A percentile compares a stretch with the other conserved stretches of the same genome.
These are phyloP conservation scores for Trichosporon sp. DNA, from an alignment of 1,284 basidiomycete genomes.

Conservation along the genomic window DNA sequence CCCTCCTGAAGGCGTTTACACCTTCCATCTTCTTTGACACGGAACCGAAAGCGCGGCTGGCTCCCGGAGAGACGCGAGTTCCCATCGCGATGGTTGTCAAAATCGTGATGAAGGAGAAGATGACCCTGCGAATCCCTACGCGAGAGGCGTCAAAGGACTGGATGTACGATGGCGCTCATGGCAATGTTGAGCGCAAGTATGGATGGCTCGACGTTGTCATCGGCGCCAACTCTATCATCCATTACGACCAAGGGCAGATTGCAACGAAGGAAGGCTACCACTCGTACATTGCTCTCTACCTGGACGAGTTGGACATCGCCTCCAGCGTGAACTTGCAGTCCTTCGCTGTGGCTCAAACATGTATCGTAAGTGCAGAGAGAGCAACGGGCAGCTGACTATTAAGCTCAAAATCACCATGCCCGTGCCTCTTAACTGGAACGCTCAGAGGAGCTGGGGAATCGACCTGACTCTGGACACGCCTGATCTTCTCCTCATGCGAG, in stretches of 20 bases:
- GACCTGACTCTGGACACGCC: constrained; percentile 70
- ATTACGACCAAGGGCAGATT: constrained; percentile 78
- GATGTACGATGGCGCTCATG: constrained; percentile 45
- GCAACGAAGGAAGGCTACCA: constrained; percentile 73
- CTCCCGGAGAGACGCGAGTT: constrained; percentile 74
- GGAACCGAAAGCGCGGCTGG: constrained; percentile 63
- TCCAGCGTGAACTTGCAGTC: constrained; percentile 85
- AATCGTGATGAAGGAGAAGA: constrained; percentile 74
- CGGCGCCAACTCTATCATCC: constrained; percentile 78
- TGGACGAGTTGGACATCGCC: constrained; percentile 74
- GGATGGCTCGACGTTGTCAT: constrained; percentile 71
- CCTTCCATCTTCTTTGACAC: constrained; percentile 73
- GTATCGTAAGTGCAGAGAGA: constrained; percentile 51
- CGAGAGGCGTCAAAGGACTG: constrained; percentile 66
- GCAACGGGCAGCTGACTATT: constrained; percentile 7
- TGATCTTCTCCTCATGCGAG: constrained; percentile 74
- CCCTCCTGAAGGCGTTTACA: constrained; percentile 78
- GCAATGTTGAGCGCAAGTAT: constrained; percentile 61
- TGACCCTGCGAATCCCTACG: constrained; percentile 77
- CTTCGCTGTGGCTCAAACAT: constrained; percentile 73
- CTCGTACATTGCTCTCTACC: constrained; percentile 73
- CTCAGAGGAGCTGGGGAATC: constrained; percentile 74
- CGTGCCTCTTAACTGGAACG: constrained; percentile 59
- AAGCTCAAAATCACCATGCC: constrained; percentile 58
- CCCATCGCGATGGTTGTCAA: constrained; percentile 79